Base-by-base conservation (phyloP, 2,329 filamentous ascomycete species). In the Alternaria consortialis region DNA sequence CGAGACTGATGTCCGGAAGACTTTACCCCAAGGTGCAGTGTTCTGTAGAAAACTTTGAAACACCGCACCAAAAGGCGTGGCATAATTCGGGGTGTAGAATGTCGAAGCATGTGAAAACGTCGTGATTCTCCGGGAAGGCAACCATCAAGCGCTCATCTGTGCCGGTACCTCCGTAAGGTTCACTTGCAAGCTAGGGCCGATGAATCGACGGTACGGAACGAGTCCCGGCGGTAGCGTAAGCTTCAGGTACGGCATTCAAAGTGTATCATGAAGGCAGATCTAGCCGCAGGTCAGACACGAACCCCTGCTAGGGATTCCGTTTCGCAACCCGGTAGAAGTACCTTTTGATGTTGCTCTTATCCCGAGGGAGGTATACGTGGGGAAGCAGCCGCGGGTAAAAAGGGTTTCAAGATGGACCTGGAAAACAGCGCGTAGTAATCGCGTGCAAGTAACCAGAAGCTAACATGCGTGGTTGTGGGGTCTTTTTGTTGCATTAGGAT, bases 271-370 rank as follows among this genome's bases (percentile, higher is more conserved):
- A 32, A 32, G 27, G 29, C n/a, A 8, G 44, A 47, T 47, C n/a
- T 32, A 46, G 27, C 13, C 17, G 27, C 44, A n/a, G n/a, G 29
- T 47, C n/a, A 32, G 44, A 32, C 9, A 23, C 40, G 17, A 32
- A 32, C 44, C 44, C 29, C 44, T 47, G 44, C 29, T 47, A 31
- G 44, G 11, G n/a, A 32, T 32, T 32, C n/a, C 29, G 43, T 47
- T 17, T 47, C 27, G n/a, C 27, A 13, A 31, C 43, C 11, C 27
- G 27, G 43, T 20, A 31, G 43, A 32, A 31, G 9, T 47, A 31
- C 43, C 27, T 47, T 47, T 47, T 20, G 44, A 47, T 20, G 44
- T 32, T 47, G 44, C 29, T 47, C 27, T 47, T 47, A 47, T 47
- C 27, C 27, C 44, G n/a, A 47, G 36, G 36, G 36, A n/a, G 36